Evolutionary conservation across 116 monocot genomes (phyloP).

Genomic region (Cymodocea nodosa): DNA sequence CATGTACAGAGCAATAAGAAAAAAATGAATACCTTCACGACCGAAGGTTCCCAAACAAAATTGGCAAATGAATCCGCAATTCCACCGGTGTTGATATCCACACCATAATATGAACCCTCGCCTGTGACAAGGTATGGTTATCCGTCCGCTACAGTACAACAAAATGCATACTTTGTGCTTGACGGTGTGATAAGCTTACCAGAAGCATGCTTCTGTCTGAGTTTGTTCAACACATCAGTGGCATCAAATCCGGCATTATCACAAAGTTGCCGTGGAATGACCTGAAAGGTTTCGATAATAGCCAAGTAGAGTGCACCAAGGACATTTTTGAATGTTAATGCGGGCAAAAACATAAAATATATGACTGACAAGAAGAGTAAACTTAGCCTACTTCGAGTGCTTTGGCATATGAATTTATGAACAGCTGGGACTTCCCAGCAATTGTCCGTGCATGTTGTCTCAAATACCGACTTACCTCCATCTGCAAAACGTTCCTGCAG

Average conservation of each 20-base stretch:
- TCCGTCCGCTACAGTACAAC: not conserved
- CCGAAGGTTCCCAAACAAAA: slow-evolving; percentile 98
- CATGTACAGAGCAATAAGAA: not conserved
- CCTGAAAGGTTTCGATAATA: slow-evolving; percentile 21
- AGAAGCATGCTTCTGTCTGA: slow-evolving; percentile 89
- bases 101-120: slow-evolving; percentile 80
- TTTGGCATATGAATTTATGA: slow-evolving; percentile 94
- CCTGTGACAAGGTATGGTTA: slow-evolving; percentile 24
- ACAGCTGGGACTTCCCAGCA: slow-evolving; percentile 89
- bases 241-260: slow-evolving; percentile 99
- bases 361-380: not conserved
- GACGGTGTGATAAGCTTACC: slow-evolving; percentile 21
- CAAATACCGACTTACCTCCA: slow-evolving; percentile 84
- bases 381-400: slow-evolving; percentile 68
- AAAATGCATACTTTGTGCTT: not conserved
- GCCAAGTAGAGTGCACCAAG: no score
- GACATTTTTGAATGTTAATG: no score
- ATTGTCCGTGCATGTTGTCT: slow-evolving; percentile 84
- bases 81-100: slow-evolving; percentile 91
- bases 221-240: slow-evolving; percentile 90
- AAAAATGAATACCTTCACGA: slow-evolving; percentile 54
- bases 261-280: slow-evolving; percentile 74
- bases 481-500: slow-evolving; percentile 24
- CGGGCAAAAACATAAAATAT: not conserved
- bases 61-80: slow-evolving; percentile 92